Conservation (phyloP, 164 flowering plant species). For the Macadamia integrifolia region DNA sequence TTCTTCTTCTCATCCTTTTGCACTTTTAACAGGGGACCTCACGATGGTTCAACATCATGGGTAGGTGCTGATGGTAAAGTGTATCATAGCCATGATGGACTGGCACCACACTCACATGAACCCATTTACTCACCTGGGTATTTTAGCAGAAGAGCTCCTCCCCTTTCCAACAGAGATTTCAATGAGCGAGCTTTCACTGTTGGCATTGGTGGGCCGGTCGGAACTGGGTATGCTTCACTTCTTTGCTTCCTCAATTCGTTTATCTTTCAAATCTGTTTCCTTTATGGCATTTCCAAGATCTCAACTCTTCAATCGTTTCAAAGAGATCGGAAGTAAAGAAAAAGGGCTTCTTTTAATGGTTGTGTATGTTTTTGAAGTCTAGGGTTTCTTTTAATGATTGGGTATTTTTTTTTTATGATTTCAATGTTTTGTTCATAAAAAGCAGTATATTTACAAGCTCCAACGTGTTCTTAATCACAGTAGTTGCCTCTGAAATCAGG, state of each 20-base stretch:
- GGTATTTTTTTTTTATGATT: too few species aligned
- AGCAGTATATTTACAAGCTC: not conserved
- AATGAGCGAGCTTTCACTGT: slow-evolving; percentile 85
- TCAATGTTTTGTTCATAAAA: too few species aligned
- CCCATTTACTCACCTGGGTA: slow-evolving; percentile 93
- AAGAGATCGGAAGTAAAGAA: too few species aligned
- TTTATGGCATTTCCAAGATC: not conserved
- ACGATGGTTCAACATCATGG: slow-evolving; percentile 40
- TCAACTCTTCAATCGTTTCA: too few species aligned
- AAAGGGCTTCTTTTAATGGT: too few species aligned
- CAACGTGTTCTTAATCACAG: not conserved
- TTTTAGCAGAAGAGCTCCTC: slow-evolving; percentile 80
- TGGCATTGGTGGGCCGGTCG: slow-evolving; percentile 99
- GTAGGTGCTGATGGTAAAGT: slow-evolving; percentile 79
- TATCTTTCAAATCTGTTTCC: not conserved
- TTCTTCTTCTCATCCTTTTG: not conserved
- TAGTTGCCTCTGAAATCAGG: not conserved
- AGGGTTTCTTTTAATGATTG: too few species aligned
- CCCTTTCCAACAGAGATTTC: slow-evolving; percentile 61
- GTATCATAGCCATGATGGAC: slow-evolving; percentile 94
- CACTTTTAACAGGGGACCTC: slow-evolving; percentile 2
- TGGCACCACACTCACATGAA: slow-evolving; percentile 94
- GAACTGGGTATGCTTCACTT: slow-evolving; percentile 66
- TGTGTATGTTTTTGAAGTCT: not conserved
- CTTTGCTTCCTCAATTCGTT: not conserved